phyloP scores from a whole-genome alignment of 140 eudicot species.

The Ambrosia hybrid region DNA sequence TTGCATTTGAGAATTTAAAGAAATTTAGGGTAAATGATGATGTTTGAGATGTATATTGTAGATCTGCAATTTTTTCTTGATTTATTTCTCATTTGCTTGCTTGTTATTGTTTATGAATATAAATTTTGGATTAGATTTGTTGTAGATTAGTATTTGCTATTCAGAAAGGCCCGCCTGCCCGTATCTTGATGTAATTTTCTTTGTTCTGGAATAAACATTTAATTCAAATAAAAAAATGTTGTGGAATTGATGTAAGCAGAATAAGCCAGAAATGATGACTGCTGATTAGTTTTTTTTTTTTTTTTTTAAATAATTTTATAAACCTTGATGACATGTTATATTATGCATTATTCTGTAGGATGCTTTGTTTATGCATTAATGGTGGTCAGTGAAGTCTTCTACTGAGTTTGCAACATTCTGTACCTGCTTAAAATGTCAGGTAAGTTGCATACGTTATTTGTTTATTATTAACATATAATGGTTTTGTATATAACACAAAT shows the following conservation, averaged over 20 bases:
- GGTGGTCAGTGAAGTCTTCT: conserved; percentile 25
- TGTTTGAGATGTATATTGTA: neutral
- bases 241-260: neutral
- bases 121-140: conserved; percentile 3
- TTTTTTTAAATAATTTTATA: no score
- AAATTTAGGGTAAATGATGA: neutral
- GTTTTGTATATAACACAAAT: neutral
- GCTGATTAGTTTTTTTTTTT: neutral
- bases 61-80: conserved; percentile 20
- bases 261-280: neutral
- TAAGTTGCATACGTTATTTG: conserved; percentile 15
- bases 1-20: conserved; percentile 10
- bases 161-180: no score
- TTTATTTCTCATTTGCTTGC: no score
- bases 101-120: neutral
- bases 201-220: no score
- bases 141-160: no score
- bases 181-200: no score
- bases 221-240: no score
- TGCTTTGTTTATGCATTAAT: conserved; percentile 26
- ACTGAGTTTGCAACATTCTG: conserved; percentile 34
- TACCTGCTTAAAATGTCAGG: conserved; percentile 68
- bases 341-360: conserved; percentile 21
- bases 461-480: neutral
- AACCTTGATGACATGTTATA: conserved; percentile 9